Conservation (phyloP, 2,329 filamentous ascomycete species). For the Chrysoporthe deuterocubensis region DNA sequence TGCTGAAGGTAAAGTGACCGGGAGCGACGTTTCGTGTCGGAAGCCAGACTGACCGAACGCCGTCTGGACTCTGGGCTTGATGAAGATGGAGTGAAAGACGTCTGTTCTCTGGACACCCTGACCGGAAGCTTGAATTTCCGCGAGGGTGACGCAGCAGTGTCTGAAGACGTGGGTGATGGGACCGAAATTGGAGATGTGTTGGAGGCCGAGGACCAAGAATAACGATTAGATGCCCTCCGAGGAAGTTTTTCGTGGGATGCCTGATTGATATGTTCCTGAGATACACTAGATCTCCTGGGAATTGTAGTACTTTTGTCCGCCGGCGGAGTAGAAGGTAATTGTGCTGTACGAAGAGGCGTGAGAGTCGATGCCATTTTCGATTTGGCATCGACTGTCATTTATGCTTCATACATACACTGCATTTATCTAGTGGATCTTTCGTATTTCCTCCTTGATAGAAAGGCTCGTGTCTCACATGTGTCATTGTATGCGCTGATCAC, state of each 20-base stretch:
- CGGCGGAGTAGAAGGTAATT: conserved; percentile 12
- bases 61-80: conserved; percentile 17
- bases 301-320: neutral
- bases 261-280: neutral
- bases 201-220: conserved; percentile 9
- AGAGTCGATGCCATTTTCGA: conserved; percentile 8
- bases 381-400: conserved; percentile 6
- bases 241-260: neutral
- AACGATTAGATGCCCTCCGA: conserved; percentile 10
- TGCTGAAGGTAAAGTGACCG: neutral
- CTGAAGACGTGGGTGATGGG: conserved; percentile 7
- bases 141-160: neutral
- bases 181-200: neutral
- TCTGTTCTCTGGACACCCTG: conserved; percentile 5
- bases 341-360: neutral
- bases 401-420: conserved; percentile 1
- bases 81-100: conserved; percentile 8
- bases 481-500: neutral
- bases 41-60: conserved; percentile 17
- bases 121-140: conserved; percentile 19
- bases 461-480: neutral
- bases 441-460: neutral
- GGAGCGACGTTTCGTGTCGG: conserved; percentile 12
- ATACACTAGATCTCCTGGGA: conserved; percentile 1
- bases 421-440: conserved; percentile 2